Percentiles rank a stretch among this genome's conserved stretches.
These are phyloP conservation scores for Suillus hirtellus DNA, from an alignment of 768 basidiomycete genomes.

Conservation along the genomic window DNA sequence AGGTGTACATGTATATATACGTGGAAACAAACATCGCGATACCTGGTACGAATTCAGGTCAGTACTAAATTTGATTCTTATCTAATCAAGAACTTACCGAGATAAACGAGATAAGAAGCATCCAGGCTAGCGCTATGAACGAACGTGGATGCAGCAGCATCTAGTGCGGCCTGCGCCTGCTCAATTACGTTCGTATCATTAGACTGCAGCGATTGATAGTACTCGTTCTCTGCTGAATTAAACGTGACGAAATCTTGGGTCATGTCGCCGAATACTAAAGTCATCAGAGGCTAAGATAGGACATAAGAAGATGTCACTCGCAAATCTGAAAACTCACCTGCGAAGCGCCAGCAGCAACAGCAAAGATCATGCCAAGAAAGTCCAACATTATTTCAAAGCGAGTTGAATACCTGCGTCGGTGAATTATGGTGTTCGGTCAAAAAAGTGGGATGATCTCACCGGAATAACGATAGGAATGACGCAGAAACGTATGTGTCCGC, in stretches of 20 bases:
- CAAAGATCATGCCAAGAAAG: slow-evolving; percentile 68
- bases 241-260: slow-evolving; percentile 42
- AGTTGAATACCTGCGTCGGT: slow-evolving; percentile 66
- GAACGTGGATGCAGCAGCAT: slow-evolving; percentile 22
- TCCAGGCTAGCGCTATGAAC: slow-evolving; percentile 33
- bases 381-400: slow-evolving; percentile 65
- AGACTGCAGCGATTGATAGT: slow-evolving; percentile 9
- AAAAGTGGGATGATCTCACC: slow-evolving; percentile 35
- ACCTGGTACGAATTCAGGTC: slow-evolving; percentile 28
- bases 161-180: slow-evolving; percentile 14
- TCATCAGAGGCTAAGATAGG: slow-evolving; percentile 36
- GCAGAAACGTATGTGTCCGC: slow-evolving; percentile 38
- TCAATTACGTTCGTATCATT: slow-evolving; percentile 15
- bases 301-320: not conserved
- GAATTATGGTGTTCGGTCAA: slow-evolving; percentile 2
- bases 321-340: slow-evolving; percentile 49
- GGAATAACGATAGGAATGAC: slow-evolving; percentile 46
- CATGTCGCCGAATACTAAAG: slow-evolving; percentile 51
- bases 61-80: not conserved
- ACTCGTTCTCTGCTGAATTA: slow-evolving; percentile 11
- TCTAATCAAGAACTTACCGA: slow-evolving; percentile 33
- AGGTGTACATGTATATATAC: slow-evolving; percentile 40
- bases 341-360: slow-evolving; percentile 75
- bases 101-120: slow-evolving; percentile 38
- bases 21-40: slow-evolving; percentile 47